Evolutionary conservation across 2,329 filamentous ascomycete genomes (phyloP).

Genomic region (Monosporascus sp.): DNA sequence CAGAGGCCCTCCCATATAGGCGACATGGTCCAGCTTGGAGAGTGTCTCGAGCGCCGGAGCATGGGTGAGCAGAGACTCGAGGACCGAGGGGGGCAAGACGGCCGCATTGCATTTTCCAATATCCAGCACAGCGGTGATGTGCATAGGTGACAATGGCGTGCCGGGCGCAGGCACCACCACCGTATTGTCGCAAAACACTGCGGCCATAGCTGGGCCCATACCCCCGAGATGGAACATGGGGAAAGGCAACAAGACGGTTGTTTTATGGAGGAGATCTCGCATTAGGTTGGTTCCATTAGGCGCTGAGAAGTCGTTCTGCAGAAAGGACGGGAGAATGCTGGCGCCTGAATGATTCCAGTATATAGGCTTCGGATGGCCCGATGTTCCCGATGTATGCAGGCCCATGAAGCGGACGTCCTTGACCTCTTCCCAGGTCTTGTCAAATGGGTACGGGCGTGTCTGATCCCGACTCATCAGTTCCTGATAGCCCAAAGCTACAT

Average conservation of each 20-base stretch:
- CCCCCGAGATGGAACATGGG: conserved; percentile 11
- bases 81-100: conserved; percentile 9
- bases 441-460: conserved; percentile 4
- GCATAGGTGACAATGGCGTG: conserved; percentile 7
- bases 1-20: conserved; percentile 12
- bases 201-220: conserved; percentile 3
- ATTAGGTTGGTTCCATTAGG: background rate
- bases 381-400: conserved; percentile 20
- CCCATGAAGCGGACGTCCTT: conserved; percentile 12
- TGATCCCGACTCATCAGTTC: background rate
- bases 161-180: conserved; percentile 9
- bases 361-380: conserved; percentile 19
- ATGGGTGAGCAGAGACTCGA: conserved; percentile 12
- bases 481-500: background rate
- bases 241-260: conserved; percentile 3
- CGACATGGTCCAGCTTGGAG: conserved; percentile 5
- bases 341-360: conserved; percentile 10
- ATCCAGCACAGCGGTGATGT: conserved; percentile 8
- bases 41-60: conserved; percentile 10
- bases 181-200: conserved; percentile 4
- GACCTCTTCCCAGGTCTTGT: conserved; percentile 7
- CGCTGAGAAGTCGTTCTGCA: conserved; percentile 1
- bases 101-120: conserved; percentile 4
- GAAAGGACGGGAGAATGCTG: conserved; percentile 2
- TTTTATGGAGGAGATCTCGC: background rate